Base-by-base conservation (phyloP, 2,329 filamentous ascomycete species). In the Monilinia fructicola region DNA sequence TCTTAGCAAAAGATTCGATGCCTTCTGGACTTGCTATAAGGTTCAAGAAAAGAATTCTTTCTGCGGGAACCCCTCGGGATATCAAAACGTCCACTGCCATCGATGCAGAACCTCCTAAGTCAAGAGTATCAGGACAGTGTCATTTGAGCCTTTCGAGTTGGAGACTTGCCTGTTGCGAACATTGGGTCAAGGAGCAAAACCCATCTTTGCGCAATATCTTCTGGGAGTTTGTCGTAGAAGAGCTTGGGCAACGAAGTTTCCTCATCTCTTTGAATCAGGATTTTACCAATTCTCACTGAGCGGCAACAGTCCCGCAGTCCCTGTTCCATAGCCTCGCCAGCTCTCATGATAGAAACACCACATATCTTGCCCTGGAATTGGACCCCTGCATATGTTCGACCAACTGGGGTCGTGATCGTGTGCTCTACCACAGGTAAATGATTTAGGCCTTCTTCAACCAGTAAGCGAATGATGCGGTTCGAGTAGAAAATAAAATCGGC, bases 401-500 rank as follows among this genome's bases (percentile, higher is more conserved):
- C 94, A 54, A 97, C 91, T 0, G 95, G 95, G 9, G 95, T 98
- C 53, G 90, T 96, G 75, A 99, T 90, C 40, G 89, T 88, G 74
- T 96, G 92, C 76, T 92, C 90, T 63, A 96, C 88, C 23, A 96
- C 92, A 1, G 95, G 95, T 53, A 99, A 85, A 78, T 99, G 95
- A 79, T 99, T 99, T 65, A 99, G 84, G 4, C 95, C 95, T 80
- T 99, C 95, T 79, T 99, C 95, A 52, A 99, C 95, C 9, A 99
- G 85, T 53, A 99, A 84, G 42, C 95, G 92, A 78, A 98, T 98
- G 78, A 99, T 98, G 68, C 95, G 88, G 80, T 99, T 99, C 54
- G 93, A 97, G 82, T 98, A 97, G 81, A 99, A 99, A 77, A 99
- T 97, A 78, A 99, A 99, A 79, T 99, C 95, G 69, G 93, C 95